Base-by-base conservation (phyloP, 345 rosid genomes). In the Gossypium turneri region DNA sequence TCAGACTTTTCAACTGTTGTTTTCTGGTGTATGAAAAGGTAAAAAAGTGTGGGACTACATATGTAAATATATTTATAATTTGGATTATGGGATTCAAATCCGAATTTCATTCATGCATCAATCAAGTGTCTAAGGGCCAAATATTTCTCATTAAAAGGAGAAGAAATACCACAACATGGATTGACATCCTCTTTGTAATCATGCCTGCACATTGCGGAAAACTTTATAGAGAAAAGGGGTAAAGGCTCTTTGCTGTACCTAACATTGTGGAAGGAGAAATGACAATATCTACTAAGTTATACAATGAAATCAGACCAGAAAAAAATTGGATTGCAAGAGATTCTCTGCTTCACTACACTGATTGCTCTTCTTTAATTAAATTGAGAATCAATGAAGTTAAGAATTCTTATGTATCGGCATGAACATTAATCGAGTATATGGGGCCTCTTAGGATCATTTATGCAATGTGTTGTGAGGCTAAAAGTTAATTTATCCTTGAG, bases 171-270 rank as follows among this genome's bases (percentile, higher is more conserved):
- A 59, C 15, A 38, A 62, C 22, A 38, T 63, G 67, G 48, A 63
- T 63, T 63, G 67, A 63, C n/a, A 48, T 52, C 58, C 20, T 72
- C 53, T 34, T 34, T 72, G 52, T 43, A 72, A 55, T 69, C 59
- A 47, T 67, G 72, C 7, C 69, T 67, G 29, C 38, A 20, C 71
- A 22, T 12, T 19, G 44, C n/a, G 34, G 70, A 1, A 22, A 57
- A 17, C 19, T 17, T 57, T 22, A 57, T 57, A 57, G 4, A 22
- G 2, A 22, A 57, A 20, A 57, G 12, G 22, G 43, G 34, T 62
- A 48, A 48, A 68, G 43, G 13, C 20, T 22, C 72, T 48, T 68
- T 68, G 41, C 72, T 68, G 51, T 69, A 51, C 73, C 45, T 16
- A 69, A 51, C 45, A 51, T 51, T 25, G 24, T 51, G 73, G 73